Conservation (phyloP, 202 grass and related monocot species). For the Hordeum pubiflorum region DNA sequence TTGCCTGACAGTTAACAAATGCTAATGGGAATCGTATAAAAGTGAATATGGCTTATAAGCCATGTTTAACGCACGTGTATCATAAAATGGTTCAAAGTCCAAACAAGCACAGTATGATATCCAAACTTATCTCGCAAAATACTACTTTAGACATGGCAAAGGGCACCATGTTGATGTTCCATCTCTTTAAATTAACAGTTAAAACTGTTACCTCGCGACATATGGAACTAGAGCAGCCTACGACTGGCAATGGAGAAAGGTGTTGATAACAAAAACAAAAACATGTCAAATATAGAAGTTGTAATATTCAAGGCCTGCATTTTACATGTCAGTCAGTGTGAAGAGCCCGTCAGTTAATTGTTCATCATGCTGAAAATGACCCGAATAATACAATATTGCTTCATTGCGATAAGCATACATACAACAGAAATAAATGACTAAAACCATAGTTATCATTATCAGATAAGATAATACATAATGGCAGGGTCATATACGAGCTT, state of each 20-base stretch:
- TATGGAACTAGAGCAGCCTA: not conserved
- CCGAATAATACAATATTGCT: not conserved
- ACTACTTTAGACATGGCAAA: not conserved
- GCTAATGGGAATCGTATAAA: not conserved
- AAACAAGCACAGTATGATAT: not conserved
- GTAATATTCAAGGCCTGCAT: not conserved
- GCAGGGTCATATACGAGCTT: not conserved
- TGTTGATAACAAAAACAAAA: not conserved
- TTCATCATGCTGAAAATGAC: not conserved
- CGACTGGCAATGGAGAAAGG: not conserved
- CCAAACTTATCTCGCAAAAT: not conserved
- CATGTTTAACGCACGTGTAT: not conserved
- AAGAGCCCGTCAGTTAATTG: not conserved
- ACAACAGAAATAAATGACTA: not conserved
- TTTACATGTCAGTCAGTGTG: not conserved
- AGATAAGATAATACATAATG: not conserved
- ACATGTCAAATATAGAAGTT: not conserved
- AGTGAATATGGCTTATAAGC: not conserved
- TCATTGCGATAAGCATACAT: not conserved
- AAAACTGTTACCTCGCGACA: not conserved
- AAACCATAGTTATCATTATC: not conserved
- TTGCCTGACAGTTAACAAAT: not conserved
- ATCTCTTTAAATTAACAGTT: not conserved
- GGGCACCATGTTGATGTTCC: not conserved
- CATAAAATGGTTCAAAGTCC: not conserved